Conservation (phyloP, 2,329 filamentous ascomycete genomes). For the Thielaviopsis populi region DNA sequence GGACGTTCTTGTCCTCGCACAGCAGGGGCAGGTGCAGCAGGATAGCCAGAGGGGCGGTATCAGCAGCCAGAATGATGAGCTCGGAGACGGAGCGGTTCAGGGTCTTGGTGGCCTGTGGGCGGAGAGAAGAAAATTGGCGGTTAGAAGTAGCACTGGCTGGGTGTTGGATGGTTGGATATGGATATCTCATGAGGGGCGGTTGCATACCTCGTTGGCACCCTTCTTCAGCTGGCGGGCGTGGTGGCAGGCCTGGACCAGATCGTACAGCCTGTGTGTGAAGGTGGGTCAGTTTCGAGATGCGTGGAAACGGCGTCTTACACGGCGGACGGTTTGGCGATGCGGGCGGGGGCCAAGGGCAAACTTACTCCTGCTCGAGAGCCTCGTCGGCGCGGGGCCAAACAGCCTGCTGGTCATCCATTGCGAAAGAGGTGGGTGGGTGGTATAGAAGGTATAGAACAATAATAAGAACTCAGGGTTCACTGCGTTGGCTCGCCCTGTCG, state of each 20-base stretch:
- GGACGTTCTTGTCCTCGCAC: constrained; percentile 59
- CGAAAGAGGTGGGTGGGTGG: neutral
- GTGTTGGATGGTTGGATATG: constrained; percentile 6
- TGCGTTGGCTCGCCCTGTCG: constrained; percentile 44
- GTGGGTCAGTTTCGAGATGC: neutral
- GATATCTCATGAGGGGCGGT: too few relatives aligned
- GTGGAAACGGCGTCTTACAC: too few relatives aligned
- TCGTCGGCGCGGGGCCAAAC: constrained; percentile 61
- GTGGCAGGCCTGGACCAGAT: constrained; percentile 59
- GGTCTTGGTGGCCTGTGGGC: constrained; percentile 54
- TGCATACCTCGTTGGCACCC: constrained; percentile 59
- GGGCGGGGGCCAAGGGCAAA: too few relatives aligned
- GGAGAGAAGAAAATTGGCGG: neutral
- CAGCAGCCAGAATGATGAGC: constrained; percentile 76
- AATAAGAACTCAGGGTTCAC: constrained; percentile 38
- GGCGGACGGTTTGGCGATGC: too few relatives aligned
- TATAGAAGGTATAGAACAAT: constrained; percentile 17
- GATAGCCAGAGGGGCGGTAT: constrained; percentile 76
- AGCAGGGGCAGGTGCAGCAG: constrained; percentile 79
- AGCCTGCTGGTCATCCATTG: constrained; percentile 21
- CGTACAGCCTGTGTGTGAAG: constrained; percentile 41
- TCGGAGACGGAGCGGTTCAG: constrained; percentile 84
- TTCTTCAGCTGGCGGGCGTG: constrained; percentile 71
- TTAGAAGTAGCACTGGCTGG: neutral
- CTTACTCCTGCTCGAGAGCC: constrained; percentile 53